Conservation (phyloP, 2,329 filamentous ascomycete genomes). For the Arachnopeziza araneosa region DNA sequence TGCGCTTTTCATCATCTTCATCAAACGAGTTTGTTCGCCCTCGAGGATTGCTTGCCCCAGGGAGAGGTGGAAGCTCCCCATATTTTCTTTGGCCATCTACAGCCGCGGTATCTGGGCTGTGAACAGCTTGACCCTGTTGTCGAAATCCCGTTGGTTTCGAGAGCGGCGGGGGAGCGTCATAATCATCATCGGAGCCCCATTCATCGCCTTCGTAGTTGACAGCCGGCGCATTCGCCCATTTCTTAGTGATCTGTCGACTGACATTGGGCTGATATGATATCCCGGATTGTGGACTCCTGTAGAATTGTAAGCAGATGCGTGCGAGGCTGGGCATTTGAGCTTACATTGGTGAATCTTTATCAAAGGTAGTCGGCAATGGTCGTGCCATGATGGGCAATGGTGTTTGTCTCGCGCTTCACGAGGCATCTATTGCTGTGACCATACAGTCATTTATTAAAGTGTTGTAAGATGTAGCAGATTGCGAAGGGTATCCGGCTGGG, state of each 20-base stretch:
- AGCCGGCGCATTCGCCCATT: conserved; percentile 88
- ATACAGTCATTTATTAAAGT: background rate
- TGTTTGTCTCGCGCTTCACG: conserved; percentile 12
- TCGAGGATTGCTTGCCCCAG: conserved; percentile 15
- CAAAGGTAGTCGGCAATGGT: conserved; percentile 28
- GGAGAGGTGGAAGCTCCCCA: conserved; percentile 27
- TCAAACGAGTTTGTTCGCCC: conserved; percentile 45
- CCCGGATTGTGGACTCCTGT: conserved; percentile 23
- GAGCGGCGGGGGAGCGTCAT: conserved; percentile 37
- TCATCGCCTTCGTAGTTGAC: conserved; percentile 89
- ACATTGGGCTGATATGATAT: conserved; percentile 72
- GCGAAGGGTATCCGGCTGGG: background rate
- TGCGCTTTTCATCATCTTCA: conserved; percentile 44
- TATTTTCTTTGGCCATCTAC: conserved; percentile 25
- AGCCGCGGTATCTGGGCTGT: conserved; percentile 11
- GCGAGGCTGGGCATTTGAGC: background rate
- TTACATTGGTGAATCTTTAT: conserved; percentile 27
- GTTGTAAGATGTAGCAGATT: background rate
- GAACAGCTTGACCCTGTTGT: conserved; percentile 34
- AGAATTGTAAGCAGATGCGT: conserved; percentile 2
- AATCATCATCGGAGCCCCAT: conserved; percentile 70
- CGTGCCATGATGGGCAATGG: conserved; percentile 27
- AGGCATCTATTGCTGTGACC: conserved; percentile 15
- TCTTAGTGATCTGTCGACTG: conserved; percentile 82
- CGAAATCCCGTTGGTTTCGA: conserved; percentile 38